Base-by-base conservation (phyloP, 2,329 filamentous ascomycete species). In the Monilinia aucupariae region DNA sequence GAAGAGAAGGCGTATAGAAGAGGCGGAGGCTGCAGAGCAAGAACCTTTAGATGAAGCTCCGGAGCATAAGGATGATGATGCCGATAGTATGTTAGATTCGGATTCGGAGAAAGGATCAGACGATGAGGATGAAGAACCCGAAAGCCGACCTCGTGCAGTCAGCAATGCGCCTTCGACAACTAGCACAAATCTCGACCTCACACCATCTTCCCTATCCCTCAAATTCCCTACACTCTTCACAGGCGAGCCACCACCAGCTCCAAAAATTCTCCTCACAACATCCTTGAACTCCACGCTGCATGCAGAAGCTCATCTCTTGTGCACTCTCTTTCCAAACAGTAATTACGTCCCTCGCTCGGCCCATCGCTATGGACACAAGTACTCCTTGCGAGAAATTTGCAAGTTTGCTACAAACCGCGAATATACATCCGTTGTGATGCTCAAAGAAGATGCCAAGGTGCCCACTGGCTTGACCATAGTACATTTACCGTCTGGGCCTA, bases 251-350 rank as follows among this genome's bases (percentile, higher is more conserved):
- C 84, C 80, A 54, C 82, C 79, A 62, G 76, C 77, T 64, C 92
- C 94, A 59, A 96, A 97, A 77, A 86, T 97, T 67, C 86, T 99
- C 47, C 84, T 99, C 72, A 99, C 94, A 0, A 97, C 94, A 9
- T 90, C 87, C 15, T 81, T 97, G 71, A 92, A 96, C 78, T 91
- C 90, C 15, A 93, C 88, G 1, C 84, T 97, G 15, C 93, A 99
- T 79, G 77, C 87, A 66, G 86, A 96, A 79, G 92, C 91, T 55
- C 77, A 89, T 64, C 81, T 92, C 48, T 83, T 97, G 65, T 90
- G 88, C 65, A 83, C 84, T 12, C 79, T 97, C 65, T 96, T 97
- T 78, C 93, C 94, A 30, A 90, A 72, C 77, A 83, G 70, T 75
- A 85, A 85, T 75, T 97, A 97, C 77, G 89, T 99, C 69, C 90